phyloP scores from a whole-genome alignment of 2,329 filamentous ascomycete species.

The Aspergillus jensenii region DNA sequence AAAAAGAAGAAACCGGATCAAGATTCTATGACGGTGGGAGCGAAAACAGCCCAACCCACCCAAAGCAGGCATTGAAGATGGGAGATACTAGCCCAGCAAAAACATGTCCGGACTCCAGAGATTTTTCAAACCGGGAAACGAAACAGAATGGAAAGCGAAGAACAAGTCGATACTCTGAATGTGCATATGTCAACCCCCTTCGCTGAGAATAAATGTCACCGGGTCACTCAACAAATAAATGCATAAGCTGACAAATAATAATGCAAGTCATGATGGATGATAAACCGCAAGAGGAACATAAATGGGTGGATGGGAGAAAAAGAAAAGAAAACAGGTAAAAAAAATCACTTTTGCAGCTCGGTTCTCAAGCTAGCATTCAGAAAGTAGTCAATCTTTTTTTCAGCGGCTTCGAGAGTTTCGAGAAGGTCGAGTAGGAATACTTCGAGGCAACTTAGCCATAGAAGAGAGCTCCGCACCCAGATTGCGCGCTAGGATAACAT shows the following conservation, averaged over 20 bases:
- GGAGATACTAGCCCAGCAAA: constrained; percentile 31
- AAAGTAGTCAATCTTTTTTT: constrained; percentile 54
- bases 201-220: constrained; percentile 22
- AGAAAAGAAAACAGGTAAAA: constrained; percentile 11
- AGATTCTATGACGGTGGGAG: constrained; percentile 36
- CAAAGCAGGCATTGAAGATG: constrained; percentile 29
- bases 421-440: constrained; percentile 51
- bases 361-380: constrained; percentile 53
- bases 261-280: constrained; percentile 24
- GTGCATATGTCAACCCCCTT: constrained; percentile 25
- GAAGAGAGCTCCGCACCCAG: constrained; percentile 50
- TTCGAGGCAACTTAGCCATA: constrained; percentile 51
- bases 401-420: constrained; percentile 56
- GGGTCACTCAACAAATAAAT: constrained; percentile 23
- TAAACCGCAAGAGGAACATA: constrained; percentile 16
- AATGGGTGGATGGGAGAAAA: constrained; percentile 13
- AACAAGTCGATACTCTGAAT: constrained; percentile 25
- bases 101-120: constrained; percentile 38
- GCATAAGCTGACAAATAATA: constrained; percentile 21
- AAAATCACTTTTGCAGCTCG: constrained; percentile 49
- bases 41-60: constrained; percentile 28
- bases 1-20: constrained; percentile 16
- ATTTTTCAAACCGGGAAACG: constrained; percentile 31
- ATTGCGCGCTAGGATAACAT: constrained; percentile 25
- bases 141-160: constrained; percentile 19